These are phyloP conservation scores for Scheffersomyces parashehatae DNA, from an alignment of 1,139 yeast species.

Conservation along the genomic window DNA sequence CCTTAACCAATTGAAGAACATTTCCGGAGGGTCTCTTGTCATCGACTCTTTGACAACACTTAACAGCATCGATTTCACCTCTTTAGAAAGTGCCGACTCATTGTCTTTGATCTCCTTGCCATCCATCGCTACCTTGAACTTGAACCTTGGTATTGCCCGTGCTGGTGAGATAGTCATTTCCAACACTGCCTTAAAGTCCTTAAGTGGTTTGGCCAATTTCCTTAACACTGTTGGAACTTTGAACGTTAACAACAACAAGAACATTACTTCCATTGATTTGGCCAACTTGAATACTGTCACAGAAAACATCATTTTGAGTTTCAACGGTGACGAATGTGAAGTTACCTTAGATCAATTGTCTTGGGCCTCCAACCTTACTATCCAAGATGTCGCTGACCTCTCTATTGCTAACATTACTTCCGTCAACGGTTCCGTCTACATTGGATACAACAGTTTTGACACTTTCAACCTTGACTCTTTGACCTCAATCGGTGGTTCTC, in stretches of 20 bases:
- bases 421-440: conserved; percentile 43
- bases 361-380: conserved; percentile 48
- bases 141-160: conserved; percentile 38
- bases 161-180: conserved; percentile 38
- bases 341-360: conserved; percentile 37
- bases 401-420: conserved; percentile 35
- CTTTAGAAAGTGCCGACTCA: conserved; percentile 29
- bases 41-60: conserved; percentile 44
- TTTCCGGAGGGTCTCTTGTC: conserved; percentile 35
- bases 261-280: conserved; percentile 39
- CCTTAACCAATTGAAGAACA: conserved; percentile 30
- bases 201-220: conserved; percentile 38
- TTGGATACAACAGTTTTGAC: conserved; percentile 45
- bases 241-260: conserved; percentile 48
- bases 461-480: conserved; percentile 31
- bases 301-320: conserved; percentile 40
- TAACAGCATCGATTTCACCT: conserved; percentile 38
- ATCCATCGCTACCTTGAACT: conserved; percentile 39
- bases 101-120: conserved; percentile 46
- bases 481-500: conserved; percentile 40
- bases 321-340: conserved; percentile 45
- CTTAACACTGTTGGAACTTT: conserved; percentile 31
- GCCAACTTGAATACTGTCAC: conserved; percentile 34
- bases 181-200: conserved; percentile 45
- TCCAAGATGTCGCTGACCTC: conserved; percentile 41